Evolutionary conservation across 176 grass and related monocot genomes (phyloP).

Genomic region (Carex kokanica): DNA sequence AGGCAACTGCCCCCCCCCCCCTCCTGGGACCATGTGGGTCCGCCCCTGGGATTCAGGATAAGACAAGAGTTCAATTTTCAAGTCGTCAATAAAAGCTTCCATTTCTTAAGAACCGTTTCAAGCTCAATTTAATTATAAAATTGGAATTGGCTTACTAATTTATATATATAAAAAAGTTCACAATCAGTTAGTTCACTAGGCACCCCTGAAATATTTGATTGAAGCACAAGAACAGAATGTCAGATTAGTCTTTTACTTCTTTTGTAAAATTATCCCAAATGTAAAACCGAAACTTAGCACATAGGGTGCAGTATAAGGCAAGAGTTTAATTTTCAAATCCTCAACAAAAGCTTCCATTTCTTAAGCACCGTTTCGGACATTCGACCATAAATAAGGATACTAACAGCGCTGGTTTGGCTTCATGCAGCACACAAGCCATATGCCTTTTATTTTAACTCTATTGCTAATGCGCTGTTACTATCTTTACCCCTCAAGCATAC

Average conservation of each 20-base stretch:
- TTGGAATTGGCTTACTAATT: background rate
- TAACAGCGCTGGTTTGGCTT: no score
- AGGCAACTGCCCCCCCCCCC: no score
- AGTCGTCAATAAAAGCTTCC: background rate
- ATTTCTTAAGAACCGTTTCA: background rate
- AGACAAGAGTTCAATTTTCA: background rate
- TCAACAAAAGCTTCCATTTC: background rate
- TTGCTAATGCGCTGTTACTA: no score
- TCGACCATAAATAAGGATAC: no score
- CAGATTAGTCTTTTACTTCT: constrained; percentile 52
- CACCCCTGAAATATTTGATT: constrained; percentile 30
- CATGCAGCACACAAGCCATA: no score
- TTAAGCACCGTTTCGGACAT: background rate
- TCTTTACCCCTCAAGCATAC: no score
- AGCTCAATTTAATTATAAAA: background rate
- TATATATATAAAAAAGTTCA: constrained; percentile 11
- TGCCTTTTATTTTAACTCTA: no score
- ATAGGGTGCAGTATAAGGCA: background rate
- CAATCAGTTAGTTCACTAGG: constrained; percentile 51
- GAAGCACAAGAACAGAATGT: constrained; percentile 54
- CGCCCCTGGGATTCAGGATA: background rate
- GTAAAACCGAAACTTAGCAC: background rate
- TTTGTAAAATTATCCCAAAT: constrained; percentile 24
- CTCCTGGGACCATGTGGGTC: no score
- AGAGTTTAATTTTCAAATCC: background rate